phyloP scores from a whole-genome alignment of 2,329 filamentous ascomycete species.

The Cytospora chrysosperma region DNA sequence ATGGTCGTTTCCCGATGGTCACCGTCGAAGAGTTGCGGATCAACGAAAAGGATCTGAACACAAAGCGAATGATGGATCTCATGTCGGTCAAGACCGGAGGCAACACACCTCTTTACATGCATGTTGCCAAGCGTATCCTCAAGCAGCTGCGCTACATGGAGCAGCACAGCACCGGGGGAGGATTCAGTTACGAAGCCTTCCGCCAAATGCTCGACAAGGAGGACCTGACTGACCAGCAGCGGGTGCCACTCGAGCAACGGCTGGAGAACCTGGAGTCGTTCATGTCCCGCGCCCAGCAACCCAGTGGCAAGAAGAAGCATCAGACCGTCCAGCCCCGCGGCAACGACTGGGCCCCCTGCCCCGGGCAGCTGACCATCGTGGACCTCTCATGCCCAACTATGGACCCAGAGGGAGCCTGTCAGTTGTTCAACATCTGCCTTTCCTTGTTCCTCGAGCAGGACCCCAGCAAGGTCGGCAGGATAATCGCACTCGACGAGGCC shows the following conservation, averaged over 20 bases:
- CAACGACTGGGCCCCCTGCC: slow-evolving; percentile 17
- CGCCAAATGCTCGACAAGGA: slow-evolving; percentile 36
- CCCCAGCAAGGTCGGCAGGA: slow-evolving; percentile 45
- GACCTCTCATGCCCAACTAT: slow-evolving; percentile 74
- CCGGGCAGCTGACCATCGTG: slow-evolving; percentile 39
- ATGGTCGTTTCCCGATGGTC: slow-evolving; percentile 43
- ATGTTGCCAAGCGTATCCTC: slow-evolving; percentile 55
- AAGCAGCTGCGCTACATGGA: slow-evolving; percentile 49
- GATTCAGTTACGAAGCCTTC: slow-evolving; percentile 54
- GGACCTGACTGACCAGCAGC: slow-evolving; percentile 49
- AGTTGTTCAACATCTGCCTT: slow-evolving; percentile 71
- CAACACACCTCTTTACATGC: slow-evolving; percentile 55
- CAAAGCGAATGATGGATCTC: slow-evolving; percentile 56
- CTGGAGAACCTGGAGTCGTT: slow-evolving; percentile 65
- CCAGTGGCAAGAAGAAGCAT: neutral
- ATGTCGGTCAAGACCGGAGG: slow-evolving; percentile 51
- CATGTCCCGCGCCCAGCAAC: slow-evolving; percentile 39
- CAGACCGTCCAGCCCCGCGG: slow-evolving; percentile 9
- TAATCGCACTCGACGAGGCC: slow-evolving; percentile 73
- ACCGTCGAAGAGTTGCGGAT: slow-evolving; percentile 47
- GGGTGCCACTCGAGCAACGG: slow-evolving; percentile 55
- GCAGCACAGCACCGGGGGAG: slow-evolving; percentile 37
- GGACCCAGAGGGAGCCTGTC: slow-evolving; percentile 64
- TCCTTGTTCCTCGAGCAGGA: slow-evolving; percentile 62
- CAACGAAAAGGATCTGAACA: slow-evolving; percentile 44